These are phyloP conservation scores for Phytophthora crassamura DNA, from an alignment of 352 stramenopile genomes.

Conservation along the genomic window DNA sequence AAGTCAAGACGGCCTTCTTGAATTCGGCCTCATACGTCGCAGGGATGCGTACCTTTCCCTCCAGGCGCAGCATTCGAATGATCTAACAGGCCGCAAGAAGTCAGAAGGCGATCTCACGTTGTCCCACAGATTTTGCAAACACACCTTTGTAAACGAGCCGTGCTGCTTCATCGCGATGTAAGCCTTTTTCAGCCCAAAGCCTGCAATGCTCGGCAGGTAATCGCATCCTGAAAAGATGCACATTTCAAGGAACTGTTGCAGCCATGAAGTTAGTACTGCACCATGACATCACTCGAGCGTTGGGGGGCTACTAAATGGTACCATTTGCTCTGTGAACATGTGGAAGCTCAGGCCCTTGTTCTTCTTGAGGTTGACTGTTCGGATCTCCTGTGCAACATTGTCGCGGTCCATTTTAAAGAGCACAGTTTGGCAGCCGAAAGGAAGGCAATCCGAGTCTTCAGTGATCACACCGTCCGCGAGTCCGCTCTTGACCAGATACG, in stretches of 20 bases:
- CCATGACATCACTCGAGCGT: too few relatives aligned
- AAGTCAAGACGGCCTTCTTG: conserved; percentile 64
- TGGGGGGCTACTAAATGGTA: conserved; percentile 25
- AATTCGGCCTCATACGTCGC: conserved; percentile 71
- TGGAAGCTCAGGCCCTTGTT: conserved; percentile 80
- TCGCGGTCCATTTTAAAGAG: conserved; percentile 97
- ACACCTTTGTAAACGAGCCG: conserved; percentile 67
- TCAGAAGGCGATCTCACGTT: not conserved
- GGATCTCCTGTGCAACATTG: conserved; percentile 88
- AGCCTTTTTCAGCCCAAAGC: conserved; percentile 86
- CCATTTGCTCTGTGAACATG: conserved; percentile 89
- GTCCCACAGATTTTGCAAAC: conserved; percentile 3
- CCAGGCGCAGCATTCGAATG: conserved; percentile 61
- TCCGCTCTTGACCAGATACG: conserved; percentile 82
- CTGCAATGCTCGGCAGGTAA: conserved; percentile 83
- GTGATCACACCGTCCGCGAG: conserved; percentile 95
- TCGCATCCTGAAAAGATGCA: conserved; percentile 93
- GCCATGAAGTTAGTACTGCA: conserved; percentile 4
- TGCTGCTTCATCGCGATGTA: conserved; percentile 79
- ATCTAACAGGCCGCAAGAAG: conserved; percentile 42
- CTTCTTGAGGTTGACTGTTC: conserved; percentile 65
- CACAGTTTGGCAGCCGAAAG: conserved; percentile 92
- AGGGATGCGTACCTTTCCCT: conserved; percentile 66
- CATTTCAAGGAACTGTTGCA: conserved; percentile 84
- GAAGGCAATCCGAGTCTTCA: conserved; percentile 96